Evolutionary conservation across 768 basidiomycete genomes (phyloP).

Genomic region (Tricholomella constricta): DNA sequence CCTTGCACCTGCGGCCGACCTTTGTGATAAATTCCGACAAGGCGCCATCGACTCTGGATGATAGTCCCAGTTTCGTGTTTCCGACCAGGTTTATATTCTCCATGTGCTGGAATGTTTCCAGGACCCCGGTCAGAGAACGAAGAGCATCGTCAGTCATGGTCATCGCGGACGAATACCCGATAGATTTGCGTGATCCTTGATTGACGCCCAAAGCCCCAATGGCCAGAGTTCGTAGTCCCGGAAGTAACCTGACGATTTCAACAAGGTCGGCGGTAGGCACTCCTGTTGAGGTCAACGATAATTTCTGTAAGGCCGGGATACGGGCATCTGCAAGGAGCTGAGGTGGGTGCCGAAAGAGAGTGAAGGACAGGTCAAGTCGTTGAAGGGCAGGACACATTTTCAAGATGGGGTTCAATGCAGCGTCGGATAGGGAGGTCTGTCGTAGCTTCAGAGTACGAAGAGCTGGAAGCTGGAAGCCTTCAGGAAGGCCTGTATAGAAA

Average conservation of each 20-base stretch:
- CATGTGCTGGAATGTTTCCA: constrained; percentile 39
- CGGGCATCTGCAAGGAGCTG: constrained; percentile 12
- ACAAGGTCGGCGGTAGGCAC: constrained; percentile 44
- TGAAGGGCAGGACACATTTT: constrained; percentile 49
- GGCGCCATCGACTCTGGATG: constrained; percentile 33
- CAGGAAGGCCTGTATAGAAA: constrained; percentile 33
- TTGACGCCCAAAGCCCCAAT: constrained; percentile 61
- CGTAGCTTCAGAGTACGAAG: constrained; percentile 62
- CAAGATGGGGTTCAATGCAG: constrained; percentile 44
- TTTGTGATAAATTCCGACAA: constrained; percentile 47
- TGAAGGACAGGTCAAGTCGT: constrained; percentile 69
- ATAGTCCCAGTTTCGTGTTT: constrained; percentile 56
- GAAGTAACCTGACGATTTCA: constrained; percentile 37
- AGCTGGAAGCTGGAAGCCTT: constrained; percentile 34
- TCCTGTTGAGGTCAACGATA: constrained; percentile 62
- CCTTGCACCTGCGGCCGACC: constrained; percentile 64
- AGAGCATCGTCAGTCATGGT: constrained; percentile 58
- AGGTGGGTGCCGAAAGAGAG: constrained; percentile 44
- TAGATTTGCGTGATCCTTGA: constrained; percentile 43
- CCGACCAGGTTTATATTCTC: constrained; percentile 63
- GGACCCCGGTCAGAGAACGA: constrained; percentile 39
- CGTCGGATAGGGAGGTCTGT: constrained; percentile 53
- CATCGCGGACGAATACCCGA: constrained; percentile 50
- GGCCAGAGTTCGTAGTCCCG: constrained; percentile 47
- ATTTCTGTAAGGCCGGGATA: constrained; percentile 49